Percentiles rank a stretch among this genome's conserved stretches.
Evolutionary conservation across 2,329 filamentous ascomycete genomes (phyloP).

Genomic region (Coleophoma cylindrospora): DNA sequence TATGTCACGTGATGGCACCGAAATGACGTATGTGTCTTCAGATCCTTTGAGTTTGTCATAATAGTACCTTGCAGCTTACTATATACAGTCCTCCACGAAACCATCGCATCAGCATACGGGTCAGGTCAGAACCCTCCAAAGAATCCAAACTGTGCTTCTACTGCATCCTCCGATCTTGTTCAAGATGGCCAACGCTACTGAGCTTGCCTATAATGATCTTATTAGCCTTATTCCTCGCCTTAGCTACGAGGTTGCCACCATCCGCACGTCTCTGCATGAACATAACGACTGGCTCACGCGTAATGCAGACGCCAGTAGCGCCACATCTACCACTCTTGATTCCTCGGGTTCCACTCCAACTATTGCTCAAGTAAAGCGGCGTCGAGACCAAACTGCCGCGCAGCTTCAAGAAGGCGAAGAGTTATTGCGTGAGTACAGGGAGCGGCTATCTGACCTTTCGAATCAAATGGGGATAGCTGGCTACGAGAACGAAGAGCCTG

Average conservation of each 20-base stretch:
- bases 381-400: not conserved
- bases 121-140: no score
- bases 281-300: not conserved
- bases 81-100: no score
- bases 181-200: no score
- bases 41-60: no score
- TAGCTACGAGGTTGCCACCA: not conserved
- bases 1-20: no score
- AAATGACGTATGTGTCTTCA: no score
- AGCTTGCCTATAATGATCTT: not conserved
- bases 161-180: no score
- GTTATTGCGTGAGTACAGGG: conserved; percentile 23
- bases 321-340: not conserved
- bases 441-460: no score
- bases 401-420: conserved; percentile 5
- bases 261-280: not conserved
- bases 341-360: not conserved
- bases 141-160: no score
- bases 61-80: no score
- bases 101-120: no score
- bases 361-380: not conserved
- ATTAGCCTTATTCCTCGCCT: not conserved
- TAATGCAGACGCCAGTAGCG: not conserved
- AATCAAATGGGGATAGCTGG: conserved; percentile 23
- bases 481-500: conserved; percentile 18